These are phyloP conservation scores for Chaetomiaceae sp. DNA, from an alignment of 2,329 filamentous ascomycete genomes.

Conservation along the genomic window DNA sequence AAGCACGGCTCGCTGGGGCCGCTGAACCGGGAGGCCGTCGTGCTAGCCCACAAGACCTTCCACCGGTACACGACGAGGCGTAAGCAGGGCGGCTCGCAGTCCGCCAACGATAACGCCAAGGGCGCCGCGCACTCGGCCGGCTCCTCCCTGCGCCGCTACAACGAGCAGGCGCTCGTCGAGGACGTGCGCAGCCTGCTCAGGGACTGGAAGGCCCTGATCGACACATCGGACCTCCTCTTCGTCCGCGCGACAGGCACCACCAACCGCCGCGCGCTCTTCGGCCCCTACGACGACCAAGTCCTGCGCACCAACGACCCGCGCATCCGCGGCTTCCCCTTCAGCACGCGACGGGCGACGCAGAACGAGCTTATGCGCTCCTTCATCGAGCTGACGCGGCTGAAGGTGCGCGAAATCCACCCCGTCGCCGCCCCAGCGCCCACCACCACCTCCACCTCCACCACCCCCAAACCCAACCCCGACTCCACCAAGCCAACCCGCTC, in stretches of 20 bases:
- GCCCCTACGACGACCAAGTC: slow-evolving; percentile 84
- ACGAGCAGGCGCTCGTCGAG: slow-evolving; percentile 82
- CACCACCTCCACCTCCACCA: slow-evolving; percentile 31
- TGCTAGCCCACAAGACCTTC: slow-evolving; percentile 94
- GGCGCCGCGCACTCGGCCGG: slow-evolving; percentile 91
- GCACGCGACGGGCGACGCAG: slow-evolving; percentile 83
- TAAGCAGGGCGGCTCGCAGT: slow-evolving; percentile 94
- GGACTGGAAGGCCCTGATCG: slow-evolving; percentile 82
- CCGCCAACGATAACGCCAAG: slow-evolving; percentile 89
- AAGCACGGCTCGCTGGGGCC: slow-evolving; percentile 59
- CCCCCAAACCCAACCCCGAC: slow-evolving; percentile 38
- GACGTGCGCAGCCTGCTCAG: slow-evolving; percentile 75
- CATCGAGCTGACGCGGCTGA: slow-evolving; percentile 85
- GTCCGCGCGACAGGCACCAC: slow-evolving; percentile 81
- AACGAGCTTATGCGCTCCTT: slow-evolving; percentile 92
- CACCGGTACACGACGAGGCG: slow-evolving; percentile 93
- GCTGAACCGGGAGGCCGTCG: slow-evolving; percentile 77
- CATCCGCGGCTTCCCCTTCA: slow-evolving; percentile 86
- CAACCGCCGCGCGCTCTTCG: slow-evolving; percentile 82
- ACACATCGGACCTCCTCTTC: slow-evolving; percentile 79
- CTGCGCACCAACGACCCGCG: slow-evolving; percentile 71
- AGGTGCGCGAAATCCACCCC: slow-evolving; percentile 72
- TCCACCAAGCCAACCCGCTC: slow-evolving; percentile 49
- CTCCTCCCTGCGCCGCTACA: slow-evolving; percentile 82
- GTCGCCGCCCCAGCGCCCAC: slow-evolving; percentile 41